Base-by-base conservation (phyloP, 495 filamentous ascomycete genomes). In the Penicillium pulvis region DNA sequence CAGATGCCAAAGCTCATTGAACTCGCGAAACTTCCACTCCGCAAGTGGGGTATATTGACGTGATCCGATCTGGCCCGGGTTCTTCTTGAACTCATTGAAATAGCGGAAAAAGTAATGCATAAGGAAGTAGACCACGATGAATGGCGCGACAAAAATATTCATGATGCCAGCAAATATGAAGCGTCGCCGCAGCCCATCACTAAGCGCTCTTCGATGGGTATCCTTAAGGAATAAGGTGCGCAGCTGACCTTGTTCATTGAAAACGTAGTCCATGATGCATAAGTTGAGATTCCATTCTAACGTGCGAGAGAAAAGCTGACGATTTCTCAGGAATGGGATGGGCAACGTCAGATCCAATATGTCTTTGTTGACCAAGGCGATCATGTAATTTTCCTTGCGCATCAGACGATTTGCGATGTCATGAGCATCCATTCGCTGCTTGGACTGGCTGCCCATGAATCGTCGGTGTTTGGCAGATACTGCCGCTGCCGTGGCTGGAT, bases 1-100 rank as follows among this genome's bases (percentile, higher is more conserved):
- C 1, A 98, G 77, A 75, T 98, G 94, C 61, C 86, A 87, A 1
- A 98, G 83, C 70, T 98, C 94, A 64, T 98, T 98, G 80, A 98
- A 98, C 71, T 98, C 93, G 50, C 94, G 89, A 58, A 98, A 97
- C 65, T 97, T 97, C 95, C 94, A 98, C 70, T 95, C 90, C 2
- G 95, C 94, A 49, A 97, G 82, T 2, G 92, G 90, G 2, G 93
- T 97, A 64, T 97, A 98, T 63, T 90, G 87, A 14, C 94, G 86
- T 23, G 90, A 88, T 16, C 89, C 88, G 35, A 92, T 82, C 50
- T 91, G 82, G 0, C 90, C 88, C 1, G 94, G 93, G 60, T 96
- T 95, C 67, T 88, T 92, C 73, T 96, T 91, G 71, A 92, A 96
- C 75, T 98, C 94, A 61, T 92, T 92, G 71, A 96, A 96, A 65